A percentile compares a stretch with the other conserved stretches of the same genome.
Evolutionary conservation across 768 basidiomycete species (phyloP).

Genomic region (Suillus subalutaceus): DNA sequence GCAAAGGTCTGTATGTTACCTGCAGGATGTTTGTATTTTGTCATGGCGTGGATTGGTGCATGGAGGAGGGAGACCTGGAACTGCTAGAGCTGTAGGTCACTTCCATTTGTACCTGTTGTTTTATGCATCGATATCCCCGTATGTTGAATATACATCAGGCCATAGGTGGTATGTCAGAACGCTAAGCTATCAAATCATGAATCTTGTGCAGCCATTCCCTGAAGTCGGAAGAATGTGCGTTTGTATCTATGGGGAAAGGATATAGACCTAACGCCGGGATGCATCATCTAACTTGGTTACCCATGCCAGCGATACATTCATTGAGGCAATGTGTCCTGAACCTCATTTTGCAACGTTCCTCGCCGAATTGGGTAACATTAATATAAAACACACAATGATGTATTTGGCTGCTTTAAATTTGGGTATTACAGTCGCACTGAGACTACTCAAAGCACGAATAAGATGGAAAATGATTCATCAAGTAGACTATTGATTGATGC

Average conservation of each 20-base stretch:
- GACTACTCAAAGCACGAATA: neutral
- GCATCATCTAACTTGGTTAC: neutral
- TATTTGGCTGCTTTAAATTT: neutral
- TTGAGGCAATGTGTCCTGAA: neutral
- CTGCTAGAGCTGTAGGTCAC: slow-evolving; percentile 20
- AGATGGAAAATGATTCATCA: neutral
- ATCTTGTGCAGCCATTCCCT: neutral
- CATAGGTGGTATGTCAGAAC: neutral
- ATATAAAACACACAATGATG: neutral
- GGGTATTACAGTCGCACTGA: neutral
- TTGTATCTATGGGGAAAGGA: neutral
- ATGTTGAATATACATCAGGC: neutral
- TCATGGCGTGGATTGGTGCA: slow-evolving; percentile 73
- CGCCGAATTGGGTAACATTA: neutral
- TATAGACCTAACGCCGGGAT: neutral
- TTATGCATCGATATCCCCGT: neutral
- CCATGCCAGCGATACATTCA: neutral
- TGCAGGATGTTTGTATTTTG: slow-evolving; percentile 71
- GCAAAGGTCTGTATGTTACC: slow-evolving; percentile 71
- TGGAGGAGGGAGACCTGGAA: slow-evolving; percentile 41
- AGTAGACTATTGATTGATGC: neutral
- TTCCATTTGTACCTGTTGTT: neutral
- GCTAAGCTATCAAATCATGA: neutral
- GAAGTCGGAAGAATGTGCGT: neutral
- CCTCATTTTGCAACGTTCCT: neutral